Conservation (phyloP, 1,284 basidiomycete species). For the Tylopilus orsonianus region DNA sequence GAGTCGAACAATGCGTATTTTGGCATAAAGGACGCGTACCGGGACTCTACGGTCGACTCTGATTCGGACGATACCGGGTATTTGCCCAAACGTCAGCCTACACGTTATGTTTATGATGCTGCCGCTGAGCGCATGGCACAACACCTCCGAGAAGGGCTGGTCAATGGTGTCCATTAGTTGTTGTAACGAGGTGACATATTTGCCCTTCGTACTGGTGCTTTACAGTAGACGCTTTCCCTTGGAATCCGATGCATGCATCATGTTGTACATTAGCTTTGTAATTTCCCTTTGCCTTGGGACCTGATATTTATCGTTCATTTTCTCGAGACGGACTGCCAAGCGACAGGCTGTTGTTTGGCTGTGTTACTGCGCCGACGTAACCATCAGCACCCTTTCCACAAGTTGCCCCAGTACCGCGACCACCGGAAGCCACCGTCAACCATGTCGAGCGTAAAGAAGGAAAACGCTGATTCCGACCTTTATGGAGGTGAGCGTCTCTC, state of each 20-base stretch:
- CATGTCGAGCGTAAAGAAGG: slow-evolving; percentile 31
- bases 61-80: slow-evolving; percentile 39
- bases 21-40: slow-evolving; percentile 33
- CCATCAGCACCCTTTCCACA: neutral
- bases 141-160: slow-evolving; percentile 49
- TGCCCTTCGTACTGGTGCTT: neutral
- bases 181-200: neutral
- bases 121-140: slow-evolving; percentile 72
- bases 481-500: slow-evolving; percentile 33
- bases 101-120: slow-evolving; percentile 78
- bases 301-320: slow-evolving; percentile 26
- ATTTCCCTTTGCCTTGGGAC: slow-evolving; percentile 11
- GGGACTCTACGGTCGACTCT: slow-evolving; percentile 34
- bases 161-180: slow-evolving; percentile 41
- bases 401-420: slow-evolving; percentile 10
- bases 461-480: slow-evolving; percentile 38
- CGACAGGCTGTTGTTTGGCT: slow-evolving; percentile 25
- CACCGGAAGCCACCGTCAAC: slow-evolving; percentile 9
- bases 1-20: slow-evolving; percentile 48
- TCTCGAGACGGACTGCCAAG: neutral
- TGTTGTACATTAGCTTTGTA: slow-evolving; percentile 34
- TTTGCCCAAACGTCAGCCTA: slow-evolving; percentile 43
- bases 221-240: slow-evolving; percentile 16
- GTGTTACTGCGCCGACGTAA: slow-evolving; percentile 13
- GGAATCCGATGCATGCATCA: slow-evolving; percentile 20